These are phyloP conservation scores for Botryotinia globosa DNA, from an alignment of 2,329 filamentous ascomycete species.

Conservation along the genomic window DNA sequence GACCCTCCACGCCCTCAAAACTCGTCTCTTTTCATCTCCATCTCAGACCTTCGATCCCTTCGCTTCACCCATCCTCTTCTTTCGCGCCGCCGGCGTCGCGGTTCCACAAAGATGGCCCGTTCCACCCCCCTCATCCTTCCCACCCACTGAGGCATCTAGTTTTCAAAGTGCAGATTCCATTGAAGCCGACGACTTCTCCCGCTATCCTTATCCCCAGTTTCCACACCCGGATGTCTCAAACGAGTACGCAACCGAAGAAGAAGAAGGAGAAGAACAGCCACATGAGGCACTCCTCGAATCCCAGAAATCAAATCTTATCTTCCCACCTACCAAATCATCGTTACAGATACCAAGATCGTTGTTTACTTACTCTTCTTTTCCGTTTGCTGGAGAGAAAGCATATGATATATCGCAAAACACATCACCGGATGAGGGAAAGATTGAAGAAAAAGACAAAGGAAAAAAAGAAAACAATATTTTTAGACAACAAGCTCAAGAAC, in stretches of 20 bases:
- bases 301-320: constrained; percentile 29
- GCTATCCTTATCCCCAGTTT: background rate
- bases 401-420: background rate
- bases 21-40: constrained; percentile 51
- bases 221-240: background rate
- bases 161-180: background rate
- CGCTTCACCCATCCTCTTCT: constrained; percentile 57
- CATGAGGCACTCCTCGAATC: constrained; percentile 14
- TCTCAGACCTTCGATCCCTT: constrained; percentile 57
- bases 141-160: background rate
- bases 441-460: background rate
- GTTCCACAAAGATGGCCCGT: constrained; percentile 30
- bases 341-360: constrained; percentile 32
- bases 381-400: background rate
- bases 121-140: background rate
- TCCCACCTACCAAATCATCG: constrained; percentile 28
- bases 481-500: constrained; percentile 29
- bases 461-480: constrained; percentile 2
- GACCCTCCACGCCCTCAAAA: constrained; percentile 37
- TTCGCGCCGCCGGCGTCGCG: constrained; percentile 48
- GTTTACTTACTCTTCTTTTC: constrained; percentile 25
- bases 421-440: background rate
- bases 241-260: background rate
- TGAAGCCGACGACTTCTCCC: background rate
- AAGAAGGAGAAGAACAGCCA: background rate